Base-by-base conservation (phyloP, 108 stramenopile species). In the Aureococcus anophagefferens region DNA sequence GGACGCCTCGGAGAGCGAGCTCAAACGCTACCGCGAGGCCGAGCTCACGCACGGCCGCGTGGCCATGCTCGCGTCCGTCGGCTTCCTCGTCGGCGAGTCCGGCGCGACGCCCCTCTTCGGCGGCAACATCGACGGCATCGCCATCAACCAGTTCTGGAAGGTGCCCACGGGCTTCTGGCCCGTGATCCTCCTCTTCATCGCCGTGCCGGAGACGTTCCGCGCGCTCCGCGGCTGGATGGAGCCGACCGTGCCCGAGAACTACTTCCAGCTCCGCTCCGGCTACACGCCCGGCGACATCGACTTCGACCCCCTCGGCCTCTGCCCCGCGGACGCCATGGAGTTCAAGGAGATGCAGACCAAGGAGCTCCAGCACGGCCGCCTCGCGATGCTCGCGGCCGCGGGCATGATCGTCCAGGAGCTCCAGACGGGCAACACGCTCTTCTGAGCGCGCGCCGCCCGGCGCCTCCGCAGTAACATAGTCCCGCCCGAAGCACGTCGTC, bases 281-380 rank as follows among this genome's bases (percentile, higher is more conserved):
- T 90, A 93, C 81, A 73, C 68, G 82, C 87, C 89, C 7, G 90
- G 90, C 73, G 88, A 91, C 69, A 69, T 91, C 69, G 88, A 87
- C 45, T 91, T 89, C 71, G 90, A 91, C 73, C 90, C 90, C 28
- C 87, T 90, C 67, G 89, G 89, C 64, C 72, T 91, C 63, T 80
- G 78, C 67, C 90, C 90, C 14, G 66, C 71, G 32, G 85, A 87
- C 70, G 68, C 86, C 33, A 83, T 76, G 32, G 89, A 81, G 40
- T 83, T 87, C 71, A 46, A 44, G 59, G 68, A 64, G 33, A 85
- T 92, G 76, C 79, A 80, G 44, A 90, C 89, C 69, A 92, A 92
- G 91, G 91, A 92, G 76, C 86, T 92, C 33, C 88, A 90, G 75
- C 88, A 92, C 73, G 89, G 91, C 59, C 87, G 89, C 74, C 84